phyloP scores from a whole-genome alignment of 495 filamentous ascomycete species.

The Cetradonia linearis region DNA sequence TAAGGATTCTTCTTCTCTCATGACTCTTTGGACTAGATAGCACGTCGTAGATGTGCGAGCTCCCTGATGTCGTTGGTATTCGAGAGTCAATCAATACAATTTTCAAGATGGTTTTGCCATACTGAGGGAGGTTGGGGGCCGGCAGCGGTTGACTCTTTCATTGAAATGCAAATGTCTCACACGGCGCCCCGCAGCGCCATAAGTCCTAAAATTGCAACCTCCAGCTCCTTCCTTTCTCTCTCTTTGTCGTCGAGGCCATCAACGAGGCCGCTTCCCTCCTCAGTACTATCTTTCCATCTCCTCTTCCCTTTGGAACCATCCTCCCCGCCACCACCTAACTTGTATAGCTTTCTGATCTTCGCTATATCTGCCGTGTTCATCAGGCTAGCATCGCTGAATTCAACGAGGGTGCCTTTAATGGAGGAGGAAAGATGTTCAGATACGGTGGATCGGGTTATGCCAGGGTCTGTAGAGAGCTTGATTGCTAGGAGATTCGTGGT shows the following conservation, averaged over 20 bases:
- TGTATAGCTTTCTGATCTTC: slow-evolving; percentile 75
- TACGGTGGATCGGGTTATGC: slow-evolving; percentile 19
- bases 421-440: slow-evolving; percentile 19
- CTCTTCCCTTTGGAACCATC: slow-evolving; percentile 8
- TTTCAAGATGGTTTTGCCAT: too few species aligned
- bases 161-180: too few species aligned
- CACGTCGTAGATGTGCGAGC: too few species aligned
- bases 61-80: too few species aligned
- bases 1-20: too few species aligned
- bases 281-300: slow-evolving; percentile 12
- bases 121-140: too few species aligned
- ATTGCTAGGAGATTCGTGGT: slow-evolving; percentile 64
- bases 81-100: too few species aligned
- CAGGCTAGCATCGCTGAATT: slow-evolving; percentile 55
- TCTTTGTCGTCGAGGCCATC: background rate
- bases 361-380: slow-evolving; percentile 48
- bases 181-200: slow-evolving; percentile 62
- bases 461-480: slow-evolving; percentile 46
- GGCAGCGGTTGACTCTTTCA: too few species aligned
- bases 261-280: slow-evolving; percentile 17
- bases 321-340: slow-evolving; percentile 34
- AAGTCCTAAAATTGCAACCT: slow-evolving; percentile 52
- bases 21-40: too few species aligned
- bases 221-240: slow-evolving; percentile 41
- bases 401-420: slow-evolving; percentile 52